Percentiles rank a stretch among this genome's conserved stretches.
Evolutionary conservation across 257 asterid genomes (phyloP).

Genomic region (Salvia rosmarinus): DNA sequence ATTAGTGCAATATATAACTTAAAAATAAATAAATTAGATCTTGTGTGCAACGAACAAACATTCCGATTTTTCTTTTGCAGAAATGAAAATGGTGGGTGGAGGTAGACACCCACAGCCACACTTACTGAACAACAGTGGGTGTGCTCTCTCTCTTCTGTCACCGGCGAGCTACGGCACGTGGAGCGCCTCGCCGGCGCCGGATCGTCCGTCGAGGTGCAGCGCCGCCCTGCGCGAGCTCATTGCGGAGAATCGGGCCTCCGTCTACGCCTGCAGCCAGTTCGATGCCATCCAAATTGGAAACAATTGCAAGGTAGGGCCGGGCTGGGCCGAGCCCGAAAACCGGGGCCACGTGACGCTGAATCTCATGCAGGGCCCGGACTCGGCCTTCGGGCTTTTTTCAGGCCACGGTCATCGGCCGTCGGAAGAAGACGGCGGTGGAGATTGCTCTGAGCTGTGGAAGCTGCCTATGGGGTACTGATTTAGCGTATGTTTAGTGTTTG

Average conservation of each 20-base stretch:
- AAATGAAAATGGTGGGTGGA: conserved; percentile 24
- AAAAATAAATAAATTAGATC: too few relatives aligned
- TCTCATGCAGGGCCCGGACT: conserved; percentile 54
- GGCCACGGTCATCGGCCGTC: conserved; percentile 27
- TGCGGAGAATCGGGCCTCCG: conserved; percentile 63
- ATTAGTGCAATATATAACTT: too few relatives aligned
- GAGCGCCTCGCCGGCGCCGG: conserved; percentile 34
- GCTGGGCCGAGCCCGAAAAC: conserved; percentile 13
- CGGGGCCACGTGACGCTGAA: conserved; percentile 51
- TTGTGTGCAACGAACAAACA: background rate
- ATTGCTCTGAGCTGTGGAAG: conserved; percentile 50
- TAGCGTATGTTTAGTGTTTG: background rate
- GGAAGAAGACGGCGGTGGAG: conserved; percentile 26
- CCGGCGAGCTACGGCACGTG: conserved; percentile 38
- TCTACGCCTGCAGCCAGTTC: conserved; percentile 42
- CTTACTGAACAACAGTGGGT: conserved; percentile 30
- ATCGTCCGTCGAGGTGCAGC: conserved; percentile 55
- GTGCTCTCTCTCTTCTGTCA: conserved; percentile 96
- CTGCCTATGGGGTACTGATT: conserved; percentile 39
- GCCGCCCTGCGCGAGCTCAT: conserved; percentile 67
- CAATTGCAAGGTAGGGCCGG: background rate
- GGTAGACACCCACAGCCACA: conserved; percentile 33
- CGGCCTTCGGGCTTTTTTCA: conserved; percentile 43
- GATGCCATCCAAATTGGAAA: conserved; percentile 15
- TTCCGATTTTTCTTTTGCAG: background rate